phyloP scores from a whole-genome alignment of 805 yeast genomes.

The Ogataea nakhonphanomensis region DNA sequence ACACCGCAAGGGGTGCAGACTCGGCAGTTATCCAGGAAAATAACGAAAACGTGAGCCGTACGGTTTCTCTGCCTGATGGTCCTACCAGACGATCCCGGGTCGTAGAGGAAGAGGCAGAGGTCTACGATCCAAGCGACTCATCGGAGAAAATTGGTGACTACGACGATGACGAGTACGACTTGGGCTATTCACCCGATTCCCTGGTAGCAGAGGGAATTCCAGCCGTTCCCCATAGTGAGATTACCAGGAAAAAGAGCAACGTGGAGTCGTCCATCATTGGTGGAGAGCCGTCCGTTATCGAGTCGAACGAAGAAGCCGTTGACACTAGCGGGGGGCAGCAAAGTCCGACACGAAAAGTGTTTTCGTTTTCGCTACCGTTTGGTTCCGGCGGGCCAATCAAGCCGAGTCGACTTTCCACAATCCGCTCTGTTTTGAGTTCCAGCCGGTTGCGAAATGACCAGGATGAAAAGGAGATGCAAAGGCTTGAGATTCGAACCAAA shows the following conservation, averaged over 20 bases:
- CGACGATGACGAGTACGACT: conserved; percentile 19
- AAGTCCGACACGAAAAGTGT: conserved; percentile 33
- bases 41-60: conserved; percentile 5
- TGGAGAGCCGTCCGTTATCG: conserved; percentile 36
- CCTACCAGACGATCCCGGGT: conserved; percentile 1
- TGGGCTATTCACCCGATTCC: neutral
- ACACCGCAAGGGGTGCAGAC: conserved; percentile 3
- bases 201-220: neutral
- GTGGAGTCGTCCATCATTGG: conserved; percentile 50
- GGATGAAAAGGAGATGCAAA: conserved; percentile 26
- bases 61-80: conserved; percentile 1
- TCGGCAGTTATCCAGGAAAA: neutral
- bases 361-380: conserved; percentile 58
- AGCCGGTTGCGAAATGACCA: conserved; percentile 9
- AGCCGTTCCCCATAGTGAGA: neutral
- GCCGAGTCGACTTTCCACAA: conserved; percentile 13
- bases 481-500: conserved; percentile 37
- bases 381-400: conserved; percentile 36
- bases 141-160: conserved; percentile 22
- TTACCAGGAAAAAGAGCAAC: conserved; percentile 7
- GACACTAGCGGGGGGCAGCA: conserved; percentile 28
- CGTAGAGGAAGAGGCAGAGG: conserved; percentile 20
- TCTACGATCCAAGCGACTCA: too few species aligned
- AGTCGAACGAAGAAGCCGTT: conserved; percentile 7
- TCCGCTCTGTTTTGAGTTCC: conserved; percentile 11